Conservation (phyloP, 306 rosid species). For the Urtica urens region DNA sequence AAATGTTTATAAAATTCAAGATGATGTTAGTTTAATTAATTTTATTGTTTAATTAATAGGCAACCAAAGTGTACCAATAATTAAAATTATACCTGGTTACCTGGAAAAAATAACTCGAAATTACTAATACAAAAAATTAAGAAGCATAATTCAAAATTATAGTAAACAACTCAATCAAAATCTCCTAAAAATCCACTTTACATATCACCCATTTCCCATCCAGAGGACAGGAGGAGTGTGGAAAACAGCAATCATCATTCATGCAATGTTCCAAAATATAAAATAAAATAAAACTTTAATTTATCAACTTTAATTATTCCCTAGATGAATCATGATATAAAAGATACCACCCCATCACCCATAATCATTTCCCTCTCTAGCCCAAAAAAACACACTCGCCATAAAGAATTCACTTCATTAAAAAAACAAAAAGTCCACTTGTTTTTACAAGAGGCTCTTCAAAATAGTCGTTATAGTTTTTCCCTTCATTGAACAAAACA, state of each 20-base stretch:
- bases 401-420: no score
- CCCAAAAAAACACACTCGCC: constrained; percentile 3
- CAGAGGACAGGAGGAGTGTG: constrained; percentile 22
- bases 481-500: neutral
- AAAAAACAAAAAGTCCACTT: neutral
- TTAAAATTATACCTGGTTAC: no score
- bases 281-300: no score
- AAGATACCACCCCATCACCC: constrained; percentile 9
- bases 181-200: constrained; percentile 5
- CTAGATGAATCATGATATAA: constrained; percentile 21
- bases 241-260: constrained; percentile 43
- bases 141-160: no score
- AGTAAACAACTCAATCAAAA: no score
- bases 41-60: no score
- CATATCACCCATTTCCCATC: constrained; percentile 22
- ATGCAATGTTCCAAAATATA: constrained; percentile 1
- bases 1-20: no score
- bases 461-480: neutral
- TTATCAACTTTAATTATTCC: constrained; percentile 41
- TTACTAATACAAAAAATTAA: no score
- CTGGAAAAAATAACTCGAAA: no score
- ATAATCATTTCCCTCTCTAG: constrained; percentile 3
- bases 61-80: no score
- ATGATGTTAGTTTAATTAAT: no score
- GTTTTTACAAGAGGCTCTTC: neutral